phyloP scores from a whole-genome alignment of 208 protist species.

The Spongospora subterranea region DNA sequence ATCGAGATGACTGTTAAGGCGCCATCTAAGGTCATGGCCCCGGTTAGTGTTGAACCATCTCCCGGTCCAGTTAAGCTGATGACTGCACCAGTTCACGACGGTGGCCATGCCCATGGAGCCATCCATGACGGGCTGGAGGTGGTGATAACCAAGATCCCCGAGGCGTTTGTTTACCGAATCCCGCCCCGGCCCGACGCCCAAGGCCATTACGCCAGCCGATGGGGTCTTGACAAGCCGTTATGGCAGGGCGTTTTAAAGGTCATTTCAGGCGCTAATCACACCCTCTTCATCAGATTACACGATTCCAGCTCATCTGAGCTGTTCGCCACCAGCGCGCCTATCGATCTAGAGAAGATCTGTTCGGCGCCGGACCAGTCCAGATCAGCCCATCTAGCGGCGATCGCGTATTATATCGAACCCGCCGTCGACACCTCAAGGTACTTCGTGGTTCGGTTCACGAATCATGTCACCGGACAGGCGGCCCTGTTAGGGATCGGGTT shows the following conservation, averaged over 20 bases:
- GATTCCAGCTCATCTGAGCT: background rate
- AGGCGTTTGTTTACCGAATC: conserved; percentile 44
- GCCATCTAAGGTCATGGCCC: background rate
- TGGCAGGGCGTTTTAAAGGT: background rate
- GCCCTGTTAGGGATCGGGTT: conserved; percentile 36
- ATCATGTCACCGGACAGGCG: background rate
- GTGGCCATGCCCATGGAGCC: background rate
- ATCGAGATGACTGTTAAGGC: background rate
- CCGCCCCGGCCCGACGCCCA: background rate
- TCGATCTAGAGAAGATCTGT: conserved; percentile 27
- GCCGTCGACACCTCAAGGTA: conserved; percentile 23
- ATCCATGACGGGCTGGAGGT: background rate
- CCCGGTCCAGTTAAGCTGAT: background rate
- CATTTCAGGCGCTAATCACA: background rate
- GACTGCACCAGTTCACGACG: background rate
- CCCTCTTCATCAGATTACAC: background rate
- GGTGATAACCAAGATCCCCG: background rate
- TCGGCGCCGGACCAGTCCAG: background rate
- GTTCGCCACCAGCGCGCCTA: conserved; percentile 18
- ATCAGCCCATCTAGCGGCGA: background rate
- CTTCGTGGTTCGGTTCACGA: conserved; percentile 30
- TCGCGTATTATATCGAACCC: conserved; percentile 12
- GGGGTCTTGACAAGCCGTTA: background rate
- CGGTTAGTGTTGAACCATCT: background rate
- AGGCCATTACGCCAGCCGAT: background rate